Evolutionary conservation across 805 yeast genomes (phyloP).

Genomic region (Isabelozyma rhagii): DNA sequence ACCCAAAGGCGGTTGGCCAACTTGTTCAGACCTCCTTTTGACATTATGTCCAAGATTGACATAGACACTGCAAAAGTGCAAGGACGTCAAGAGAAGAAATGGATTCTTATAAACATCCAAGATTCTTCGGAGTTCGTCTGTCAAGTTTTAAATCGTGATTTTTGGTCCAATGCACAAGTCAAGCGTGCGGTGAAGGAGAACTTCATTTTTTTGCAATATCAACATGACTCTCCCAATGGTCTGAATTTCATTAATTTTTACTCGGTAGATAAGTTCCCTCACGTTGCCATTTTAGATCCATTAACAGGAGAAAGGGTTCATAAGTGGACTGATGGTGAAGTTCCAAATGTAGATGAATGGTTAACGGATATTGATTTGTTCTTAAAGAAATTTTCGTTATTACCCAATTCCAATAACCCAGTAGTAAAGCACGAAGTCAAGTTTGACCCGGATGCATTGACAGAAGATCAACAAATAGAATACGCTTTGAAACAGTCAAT

Average conservation of each 20-base stretch:
- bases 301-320: constrained; percentile 89
- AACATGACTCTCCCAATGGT: constrained; percentile 74
- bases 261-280: constrained; percentile 71
- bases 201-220: constrained; percentile 85
- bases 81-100: constrained; percentile 64
- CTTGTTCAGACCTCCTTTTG: constrained; percentile 92
- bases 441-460: constrained; percentile 60
- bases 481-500: constrained; percentile 70
- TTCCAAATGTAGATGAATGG: constrained; percentile 61
- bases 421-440: constrained; percentile 55
- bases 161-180: constrained; percentile 74
- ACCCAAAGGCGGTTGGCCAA: constrained; percentile 72
- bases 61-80: constrained; percentile 70
- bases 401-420: constrained; percentile 64
- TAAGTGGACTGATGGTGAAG: constrained; percentile 64
- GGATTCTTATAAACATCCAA: constrained; percentile 88
- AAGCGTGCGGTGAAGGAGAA: constrained; percentile 62
- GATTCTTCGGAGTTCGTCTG: constrained; percentile 82
- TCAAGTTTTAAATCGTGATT: constrained; percentile 87
- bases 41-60: constrained; percentile 64
- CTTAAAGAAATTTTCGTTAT: constrained; percentile 59
- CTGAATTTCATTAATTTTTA: constrained; percentile 69
- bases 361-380: constrained; percentile 68
- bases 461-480: constrained; percentile 83
- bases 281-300: constrained; percentile 89